phyloP scores from a whole-genome alignment of 495 filamentous ascomycete species.

The Eremomyces bilateralis region DNA sequence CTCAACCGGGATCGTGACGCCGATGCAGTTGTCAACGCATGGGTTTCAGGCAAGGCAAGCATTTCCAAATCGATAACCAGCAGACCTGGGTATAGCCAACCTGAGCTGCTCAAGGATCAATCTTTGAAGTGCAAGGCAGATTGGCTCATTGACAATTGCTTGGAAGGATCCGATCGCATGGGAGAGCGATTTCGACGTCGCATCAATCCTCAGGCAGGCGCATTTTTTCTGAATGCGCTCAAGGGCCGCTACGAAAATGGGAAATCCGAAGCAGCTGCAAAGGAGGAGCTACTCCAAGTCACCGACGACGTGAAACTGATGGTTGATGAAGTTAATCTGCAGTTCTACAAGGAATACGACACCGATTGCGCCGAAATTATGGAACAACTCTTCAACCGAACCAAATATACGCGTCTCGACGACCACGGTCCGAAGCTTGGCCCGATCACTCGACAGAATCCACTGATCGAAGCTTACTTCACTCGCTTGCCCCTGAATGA shows the following conservation, averaged over 20 bases:
- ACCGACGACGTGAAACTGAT: conserved; percentile 74
- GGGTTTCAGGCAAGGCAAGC: conserved; percentile 33
- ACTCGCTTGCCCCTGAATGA: conserved; percentile 70
- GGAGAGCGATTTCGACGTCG: conserved; percentile 55
- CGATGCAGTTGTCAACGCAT: conserved; percentile 43
- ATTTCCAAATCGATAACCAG: conserved; percentile 25
- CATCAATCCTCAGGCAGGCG: conserved; percentile 43
- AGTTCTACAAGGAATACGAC: conserved; percentile 81
- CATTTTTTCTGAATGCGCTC: conserved; percentile 42
- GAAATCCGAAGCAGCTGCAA: conserved; percentile 15
- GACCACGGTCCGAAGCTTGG: conserved; percentile 79
- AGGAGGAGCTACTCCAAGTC: conserved; percentile 22
- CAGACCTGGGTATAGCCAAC: conserved; percentile 22
- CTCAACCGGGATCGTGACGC: conserved; percentile 56
- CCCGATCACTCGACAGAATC: conserved; percentile 47
- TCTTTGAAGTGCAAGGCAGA: conserved; percentile 37
- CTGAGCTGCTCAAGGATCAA: conserved; percentile 34
- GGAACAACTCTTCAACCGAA: conserved; percentile 78
- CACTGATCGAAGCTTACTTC: conserved; percentile 92
- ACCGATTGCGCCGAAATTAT: conserved; percentile 59
- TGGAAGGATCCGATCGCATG: conserved; percentile 45
- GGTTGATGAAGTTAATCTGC: conserved; percentile 68
- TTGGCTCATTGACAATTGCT: conserved; percentile 36
- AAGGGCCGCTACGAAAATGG: conserved; percentile 40
- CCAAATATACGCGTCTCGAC: conserved; percentile 81